Evolutionary conservation across 1,139 yeast species (phyloP), one percentile per base, ranked within the genome.

Genomic region (Yamadazyma siamensis): DNA sequence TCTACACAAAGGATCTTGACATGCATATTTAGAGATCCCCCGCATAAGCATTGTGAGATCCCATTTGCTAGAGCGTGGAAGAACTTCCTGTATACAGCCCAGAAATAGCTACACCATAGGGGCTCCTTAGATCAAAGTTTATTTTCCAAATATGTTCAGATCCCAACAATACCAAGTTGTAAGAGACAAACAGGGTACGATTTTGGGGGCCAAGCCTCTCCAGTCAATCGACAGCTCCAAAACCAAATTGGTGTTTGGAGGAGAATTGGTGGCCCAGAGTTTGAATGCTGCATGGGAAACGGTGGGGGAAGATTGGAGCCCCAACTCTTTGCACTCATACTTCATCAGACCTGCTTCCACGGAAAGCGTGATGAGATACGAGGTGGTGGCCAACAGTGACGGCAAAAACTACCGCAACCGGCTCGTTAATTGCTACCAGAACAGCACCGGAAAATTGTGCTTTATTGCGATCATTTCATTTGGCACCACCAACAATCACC

Each of bases 191-290:
- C 41, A 40, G 15, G 31, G 32, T 19, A 27, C 40, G 8, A 53
- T 48, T 15, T 47, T 46, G 16, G 71, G 71, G 1, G 51, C 52
- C 18, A 54, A 54, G 35, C 68, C 70, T 3, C 52, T 65, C 32
- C 61, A 64, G 41, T 55, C 65, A 12, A 53, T 54, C 34, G 47
- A 43, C 17, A 27, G 35, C 3, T 40, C 40, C 21, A 37, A 41
- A 34, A 18, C 46, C 36, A 16, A 60, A 48, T 15, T 56, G 17
- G 46, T 63, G 27, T 52, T 53, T 36, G 73, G 72, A 3, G 74
- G 73, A 0, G 59, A 58, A 32, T 42, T 66, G 13, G 61, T 60
- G 13, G 71, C 61, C n/a, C 73, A 66, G 40, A 61, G 67, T 15
- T 35, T 67, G 10, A 38, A 61, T 23, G 71, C 58, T 13, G 71